These are phyloP conservation scores for Ogataea chonburiensis DNA, from an alignment of 805 yeast genomes.

Conservation along the genomic window DNA sequence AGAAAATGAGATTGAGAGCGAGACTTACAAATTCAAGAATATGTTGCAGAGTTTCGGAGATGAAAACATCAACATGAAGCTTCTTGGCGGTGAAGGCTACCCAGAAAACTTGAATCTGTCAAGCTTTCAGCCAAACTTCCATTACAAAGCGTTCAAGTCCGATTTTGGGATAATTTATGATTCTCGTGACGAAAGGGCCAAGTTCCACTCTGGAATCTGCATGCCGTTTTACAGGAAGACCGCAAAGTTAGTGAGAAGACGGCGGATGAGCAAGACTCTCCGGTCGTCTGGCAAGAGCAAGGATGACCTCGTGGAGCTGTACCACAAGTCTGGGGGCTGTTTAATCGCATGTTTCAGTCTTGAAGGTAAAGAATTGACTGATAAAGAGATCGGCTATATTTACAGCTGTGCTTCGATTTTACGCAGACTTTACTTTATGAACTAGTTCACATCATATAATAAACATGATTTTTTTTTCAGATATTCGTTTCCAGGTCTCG, in stretches of 20 bases:
- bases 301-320: conserved; percentile 40
- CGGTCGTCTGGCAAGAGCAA: conserved; percentile 6
- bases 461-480: conserved; percentile 13
- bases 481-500: conserved; percentile 24
- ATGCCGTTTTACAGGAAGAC: conserved; percentile 50
- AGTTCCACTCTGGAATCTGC: conserved; percentile 47
- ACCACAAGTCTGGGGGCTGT: conserved; percentile 52
- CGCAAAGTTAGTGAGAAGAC: conserved; percentile 44
- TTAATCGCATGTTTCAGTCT: conserved; percentile 47
- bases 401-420: conserved; percentile 47
- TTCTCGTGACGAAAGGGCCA: conserved; percentile 30
- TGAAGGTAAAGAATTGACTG: conserved; percentile 30
- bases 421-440: conserved; percentile 45
- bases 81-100: conserved; percentile 44
- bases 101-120: conserved; percentile 22
- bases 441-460: conserved; percentile 16
- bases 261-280: conserved; percentile 13
- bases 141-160: conserved; percentile 45
- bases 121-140: conserved; percentile 33
- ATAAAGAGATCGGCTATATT: conserved; percentile 42
- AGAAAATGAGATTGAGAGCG: conserved; percentile 44
- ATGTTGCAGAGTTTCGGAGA: conserved; percentile 38
- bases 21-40: conserved; percentile 40
- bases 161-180: conserved; percentile 51
- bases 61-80: conserved; percentile 42